These are phyloP conservation scores for Penicillium crystallinum DNA, from an alignment of 495 filamentous ascomycete species.

Conservation along the genomic window DNA sequence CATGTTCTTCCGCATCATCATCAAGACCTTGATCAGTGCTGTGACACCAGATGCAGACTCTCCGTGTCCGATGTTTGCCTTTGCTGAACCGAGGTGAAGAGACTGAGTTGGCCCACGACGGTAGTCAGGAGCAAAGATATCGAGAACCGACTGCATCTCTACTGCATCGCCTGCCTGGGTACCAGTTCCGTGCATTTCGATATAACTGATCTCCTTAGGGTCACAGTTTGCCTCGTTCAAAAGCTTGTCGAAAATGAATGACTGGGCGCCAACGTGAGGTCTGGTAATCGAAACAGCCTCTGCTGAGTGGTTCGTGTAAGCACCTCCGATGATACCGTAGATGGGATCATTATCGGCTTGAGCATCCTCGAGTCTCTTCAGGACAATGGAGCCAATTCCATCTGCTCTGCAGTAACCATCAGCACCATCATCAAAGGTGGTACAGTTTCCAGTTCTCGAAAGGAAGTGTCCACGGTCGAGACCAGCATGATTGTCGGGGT, in stretches of 20 bases:
- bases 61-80: conserved; percentile 86
- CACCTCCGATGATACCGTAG: conserved; percentile 59
- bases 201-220: conserved; percentile 70
- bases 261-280: conserved; percentile 70
- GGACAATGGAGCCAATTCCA: conserved; percentile 61
- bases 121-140: conserved; percentile 69
- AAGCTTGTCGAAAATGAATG: conserved; percentile 61
- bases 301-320: conserved; percentile 71
- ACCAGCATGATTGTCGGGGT: conserved; percentile 79
- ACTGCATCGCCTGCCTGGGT: conserved; percentile 77
- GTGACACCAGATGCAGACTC: conserved; percentile 85
- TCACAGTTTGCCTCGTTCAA: conserved; percentile 65
- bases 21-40: conserved; percentile 73
- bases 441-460: conserved; percentile 73
- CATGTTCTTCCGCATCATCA: conserved; percentile 80
- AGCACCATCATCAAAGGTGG: conserved; percentile 70
- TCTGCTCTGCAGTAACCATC: conserved; percentile 78
- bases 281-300: conserved; percentile 78
- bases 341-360: conserved; percentile 69
- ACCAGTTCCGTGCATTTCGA: conserved; percentile 89
- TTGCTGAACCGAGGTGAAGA: conserved; percentile 77
- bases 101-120: conserved; percentile 65
- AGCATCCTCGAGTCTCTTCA: conserved; percentile 74
- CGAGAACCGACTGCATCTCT: conserved; percentile 74
- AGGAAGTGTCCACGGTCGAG: conserved; percentile 80